These are phyloP conservation scores for Nissolia schottii DNA, from an alignment of 306 rosid genomes.

Conservation along the genomic window DNA sequence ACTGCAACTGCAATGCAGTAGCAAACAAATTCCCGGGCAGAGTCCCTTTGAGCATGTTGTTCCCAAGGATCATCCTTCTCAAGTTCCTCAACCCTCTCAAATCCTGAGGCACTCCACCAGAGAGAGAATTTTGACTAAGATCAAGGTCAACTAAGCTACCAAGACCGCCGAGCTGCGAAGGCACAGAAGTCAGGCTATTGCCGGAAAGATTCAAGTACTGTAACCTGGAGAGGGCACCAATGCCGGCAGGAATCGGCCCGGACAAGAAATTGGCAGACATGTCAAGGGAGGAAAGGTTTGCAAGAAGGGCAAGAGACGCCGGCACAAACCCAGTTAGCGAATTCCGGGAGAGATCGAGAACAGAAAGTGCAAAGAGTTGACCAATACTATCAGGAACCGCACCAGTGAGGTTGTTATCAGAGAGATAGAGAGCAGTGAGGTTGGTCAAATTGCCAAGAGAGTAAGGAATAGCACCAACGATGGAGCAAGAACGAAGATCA, in stretches of 20 bases:
- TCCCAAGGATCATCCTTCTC: slow-evolving; percentile 45
- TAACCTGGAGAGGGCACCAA: slow-evolving; percentile 59
- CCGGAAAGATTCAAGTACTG: slow-evolving; percentile 69
- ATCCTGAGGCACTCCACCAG: slow-evolving; percentile 44
- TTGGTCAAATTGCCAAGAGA: slow-evolving; percentile 64
- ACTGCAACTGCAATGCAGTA: slow-evolving; percentile 42
- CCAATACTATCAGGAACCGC: slow-evolving; percentile 55
- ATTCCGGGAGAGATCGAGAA: slow-evolving; percentile 70
- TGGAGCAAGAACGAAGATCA: slow-evolving; percentile 84
- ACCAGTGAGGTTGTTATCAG: slow-evolving; percentile 66
- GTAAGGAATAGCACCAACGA: slow-evolving; percentile 56
- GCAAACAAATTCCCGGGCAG: slow-evolving; percentile 48
- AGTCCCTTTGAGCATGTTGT: slow-evolving; percentile 50
- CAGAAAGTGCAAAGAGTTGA: slow-evolving; percentile 49
- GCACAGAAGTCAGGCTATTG: slow-evolving; percentile 57
- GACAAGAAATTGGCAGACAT: slow-evolving; percentile 57
- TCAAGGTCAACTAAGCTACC: slow-evolving; percentile 75
- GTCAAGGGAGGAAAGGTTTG: slow-evolving; percentile 62
- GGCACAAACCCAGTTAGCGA: slow-evolving; percentile 57
- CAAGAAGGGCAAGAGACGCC: slow-evolving; percentile 40
- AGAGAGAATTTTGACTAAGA: slow-evolving; percentile 62
- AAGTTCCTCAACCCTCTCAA: slow-evolving; percentile 58
- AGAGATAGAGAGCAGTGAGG: slow-evolving; percentile 56
- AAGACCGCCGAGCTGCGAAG: slow-evolving; percentile 58
- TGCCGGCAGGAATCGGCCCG: slow-evolving; percentile 50